A percentile compares a stretch with the other conserved stretches of the same genome.
These are phyloP conservation scores for Bifiguratus adelaidae DNA, from an alignment of 192 early-diverging fungal genomes.

Conservation along the genomic window DNA sequence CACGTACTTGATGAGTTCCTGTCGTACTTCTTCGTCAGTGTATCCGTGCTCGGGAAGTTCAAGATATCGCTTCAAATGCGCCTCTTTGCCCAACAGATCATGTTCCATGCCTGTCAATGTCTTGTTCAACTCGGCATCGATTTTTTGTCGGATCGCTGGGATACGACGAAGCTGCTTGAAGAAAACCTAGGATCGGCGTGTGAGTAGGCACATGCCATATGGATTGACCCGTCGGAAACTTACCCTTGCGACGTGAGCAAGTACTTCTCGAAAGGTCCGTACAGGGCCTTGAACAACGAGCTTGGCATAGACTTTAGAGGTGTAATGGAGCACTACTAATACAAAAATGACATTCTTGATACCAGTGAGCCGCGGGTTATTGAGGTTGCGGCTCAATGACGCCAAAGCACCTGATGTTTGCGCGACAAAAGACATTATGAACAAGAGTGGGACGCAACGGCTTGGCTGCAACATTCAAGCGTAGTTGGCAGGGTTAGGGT, in stretches of 20 bases:
- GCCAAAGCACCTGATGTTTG: no score
- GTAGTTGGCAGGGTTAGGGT: no score
- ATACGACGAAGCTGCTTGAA: conserved; percentile 34
- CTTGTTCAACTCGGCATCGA: conserved; percentile 72
- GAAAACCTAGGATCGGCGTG: conserved; percentile 17
- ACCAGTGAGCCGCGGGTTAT: conserved; percentile 25
- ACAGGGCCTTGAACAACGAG: conserved; percentile 43
- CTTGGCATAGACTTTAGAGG: conserved; percentile 27
- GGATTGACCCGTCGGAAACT: neutral
- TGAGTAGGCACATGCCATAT: neutral
- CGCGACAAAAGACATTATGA: no score
- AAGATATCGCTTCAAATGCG: conserved; percentile 49
- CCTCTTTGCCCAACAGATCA: conserved; percentile 53
- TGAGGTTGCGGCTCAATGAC: no score
- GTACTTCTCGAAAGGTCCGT: conserved; percentile 30
- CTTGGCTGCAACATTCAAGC: no score
- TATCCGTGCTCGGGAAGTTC: conserved; percentile 57
- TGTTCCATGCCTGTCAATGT: conserved; percentile 71
- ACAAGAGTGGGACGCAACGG: no score
- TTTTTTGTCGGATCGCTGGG: conserved; percentile 43
- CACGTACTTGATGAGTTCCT: conserved; percentile 46
- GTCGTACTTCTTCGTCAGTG: conserved; percentile 43
- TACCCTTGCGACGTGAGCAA: conserved; percentile 32
- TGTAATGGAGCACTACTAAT: conserved; percentile 38
- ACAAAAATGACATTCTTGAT: conserved; percentile 55